These are phyloP conservation scores for Oemleria cerasiformis DNA, from an alignment of 306 rosid species.

Conservation along the genomic window DNA sequence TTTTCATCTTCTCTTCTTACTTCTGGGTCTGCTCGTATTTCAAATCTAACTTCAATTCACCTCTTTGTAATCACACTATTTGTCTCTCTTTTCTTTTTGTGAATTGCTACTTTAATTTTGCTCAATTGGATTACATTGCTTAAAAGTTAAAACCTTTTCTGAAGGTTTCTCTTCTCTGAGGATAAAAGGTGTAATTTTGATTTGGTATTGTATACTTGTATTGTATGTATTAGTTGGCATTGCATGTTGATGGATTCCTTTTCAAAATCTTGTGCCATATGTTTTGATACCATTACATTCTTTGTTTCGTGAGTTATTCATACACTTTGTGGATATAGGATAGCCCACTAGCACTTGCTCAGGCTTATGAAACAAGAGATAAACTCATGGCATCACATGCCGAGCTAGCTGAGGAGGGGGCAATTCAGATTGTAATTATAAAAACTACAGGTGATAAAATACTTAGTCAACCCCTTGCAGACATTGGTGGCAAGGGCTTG, in stretches of 20 bases:
- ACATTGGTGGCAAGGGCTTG: slow-evolving; percentile 90
- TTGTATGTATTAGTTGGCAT: not conserved
- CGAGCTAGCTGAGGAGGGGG: slow-evolving; percentile 84
- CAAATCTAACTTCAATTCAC: slow-evolving; percentile 1
- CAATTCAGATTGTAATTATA: slow-evolving; percentile 73
- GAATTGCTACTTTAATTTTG: not conserved
- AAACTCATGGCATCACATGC: slow-evolving; percentile 72
- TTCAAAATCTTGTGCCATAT: not conserved
- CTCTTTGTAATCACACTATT: not conserved
- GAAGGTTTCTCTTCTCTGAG: not conserved
- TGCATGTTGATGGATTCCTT: slow-evolving; percentile 5
- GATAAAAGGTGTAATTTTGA: not conserved
- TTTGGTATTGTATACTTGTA: not conserved
- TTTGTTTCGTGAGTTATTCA: slow-evolving; percentile 26
- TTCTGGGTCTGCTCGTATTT: not conserved
- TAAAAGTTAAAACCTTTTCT: not conserved
- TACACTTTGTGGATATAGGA: slow-evolving; percentile 47
- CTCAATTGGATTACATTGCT: not conserved
- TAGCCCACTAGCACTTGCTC: slow-evolving; percentile 93
- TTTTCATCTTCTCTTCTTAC: not conserved
- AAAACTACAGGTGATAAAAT: slow-evolving; percentile 92
- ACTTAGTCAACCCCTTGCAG: slow-evolving; percentile 76
- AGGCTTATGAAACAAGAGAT: slow-evolving; percentile 84
- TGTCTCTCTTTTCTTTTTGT: not conserved
- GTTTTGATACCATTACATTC: not conserved